Percentiles rank a stretch among this genome's conserved stretches.
These are phyloP conservation scores for Hemisphaericaspora nanyangensis DNA, from an alignment of 805 yeast species.

Conservation along the genomic window DNA sequence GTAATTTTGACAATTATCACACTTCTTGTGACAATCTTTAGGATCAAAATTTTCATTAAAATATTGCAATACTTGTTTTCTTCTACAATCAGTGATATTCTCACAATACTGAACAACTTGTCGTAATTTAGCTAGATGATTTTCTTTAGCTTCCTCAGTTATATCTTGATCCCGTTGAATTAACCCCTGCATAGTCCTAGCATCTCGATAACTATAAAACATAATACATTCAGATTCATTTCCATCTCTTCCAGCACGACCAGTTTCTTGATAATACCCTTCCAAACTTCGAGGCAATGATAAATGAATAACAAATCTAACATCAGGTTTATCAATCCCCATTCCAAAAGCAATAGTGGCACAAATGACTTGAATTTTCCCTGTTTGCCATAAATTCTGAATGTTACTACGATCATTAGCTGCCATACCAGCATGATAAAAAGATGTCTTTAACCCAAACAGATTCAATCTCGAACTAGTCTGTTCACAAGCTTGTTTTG, in stretches of 20 bases:
- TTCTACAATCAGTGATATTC: slow-evolving; percentile 83
- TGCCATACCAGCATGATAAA: slow-evolving; percentile 93
- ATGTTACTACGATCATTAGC: slow-evolving; percentile 66
- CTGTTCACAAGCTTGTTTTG: slow-evolving; percentile 83
- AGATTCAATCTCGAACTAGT: slow-evolving; percentile 58
- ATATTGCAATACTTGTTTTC: slow-evolving; percentile 84
- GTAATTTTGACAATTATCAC: slow-evolving; percentile 76
- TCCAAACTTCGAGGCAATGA: slow-evolving; percentile 88
- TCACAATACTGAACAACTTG: slow-evolving; percentile 92
- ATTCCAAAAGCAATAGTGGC: slow-evolving; percentile 98
- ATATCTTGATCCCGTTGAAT: slow-evolving; percentile 73
- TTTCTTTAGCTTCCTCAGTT: slow-evolving; percentile 61
- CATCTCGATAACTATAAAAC: slow-evolving; percentile 79
- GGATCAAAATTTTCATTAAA: slow-evolving; percentile 81
- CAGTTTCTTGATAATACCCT: slow-evolving; percentile 97
- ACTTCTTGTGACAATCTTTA: slow-evolving; percentile 58
- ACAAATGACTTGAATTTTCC: slow-evolving; percentile 72
- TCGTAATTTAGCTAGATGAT: slow-evolving; percentile 69
- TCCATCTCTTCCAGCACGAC: slow-evolving; percentile 98
- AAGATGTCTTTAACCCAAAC: slow-evolving; percentile 65
- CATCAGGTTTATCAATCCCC: slow-evolving; percentile 98
- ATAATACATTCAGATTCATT: slow-evolving; percentile 73
- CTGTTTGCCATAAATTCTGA: slow-evolving; percentile 82
- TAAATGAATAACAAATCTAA: slow-evolving; percentile 83
- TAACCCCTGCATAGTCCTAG: slow-evolving; percentile 67